Evolutionary conservation across 1,284 basidiomycete species (phyloP), one percentile per base, ranked within the genome.

Genomic region (Erythrobasidium hasegawianum): DNA sequence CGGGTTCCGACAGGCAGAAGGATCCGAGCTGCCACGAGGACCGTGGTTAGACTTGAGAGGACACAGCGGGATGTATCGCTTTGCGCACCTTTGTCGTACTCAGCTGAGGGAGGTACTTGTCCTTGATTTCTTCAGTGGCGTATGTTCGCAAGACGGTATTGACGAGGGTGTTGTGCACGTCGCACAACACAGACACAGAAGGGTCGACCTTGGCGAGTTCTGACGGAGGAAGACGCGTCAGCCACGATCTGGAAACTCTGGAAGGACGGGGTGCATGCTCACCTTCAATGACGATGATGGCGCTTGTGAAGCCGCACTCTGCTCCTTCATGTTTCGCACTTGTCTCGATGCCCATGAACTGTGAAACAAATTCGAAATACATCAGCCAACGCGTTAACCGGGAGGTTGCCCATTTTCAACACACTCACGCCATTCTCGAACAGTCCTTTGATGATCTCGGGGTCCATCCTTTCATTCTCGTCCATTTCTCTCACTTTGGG

Each of bases 331-430:
- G 84, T 41, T 89, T 90, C 13, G 84, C 83, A 64, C 83, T 84
- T 2, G 91, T 97, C 80, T 98, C 95, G 71, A 99, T 93, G 56
- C 89, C 94, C 96, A 98, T 98, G 60, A 96, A 83, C 90, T 94
- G 72, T 13, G 57, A n/a, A 13, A 43, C 4, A 33, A 33, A 11
- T 11, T 5, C 33, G 11, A 33, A 33, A 11, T 11, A 33, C 33
- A 33, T 33, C 33, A 33, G 33, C 5, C 33, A 4, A 33, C 33
- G 33, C 33, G 33, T 33, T 33, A 33, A 11, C 33, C 33, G 33
- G n/a, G 33, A 33, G 33, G 4, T 33, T 33, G 33, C 33, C 33
- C 27, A 33, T 47, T 18, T 5, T 7, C 5, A 5, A 47, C 43
- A 26, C 20, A 80, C 87, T 72, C 76, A 97, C 91, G 33, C 95